phyloP scores from a whole-genome alignment of 805 yeast species.

The Sugiyamaella valdiviana region DNA sequence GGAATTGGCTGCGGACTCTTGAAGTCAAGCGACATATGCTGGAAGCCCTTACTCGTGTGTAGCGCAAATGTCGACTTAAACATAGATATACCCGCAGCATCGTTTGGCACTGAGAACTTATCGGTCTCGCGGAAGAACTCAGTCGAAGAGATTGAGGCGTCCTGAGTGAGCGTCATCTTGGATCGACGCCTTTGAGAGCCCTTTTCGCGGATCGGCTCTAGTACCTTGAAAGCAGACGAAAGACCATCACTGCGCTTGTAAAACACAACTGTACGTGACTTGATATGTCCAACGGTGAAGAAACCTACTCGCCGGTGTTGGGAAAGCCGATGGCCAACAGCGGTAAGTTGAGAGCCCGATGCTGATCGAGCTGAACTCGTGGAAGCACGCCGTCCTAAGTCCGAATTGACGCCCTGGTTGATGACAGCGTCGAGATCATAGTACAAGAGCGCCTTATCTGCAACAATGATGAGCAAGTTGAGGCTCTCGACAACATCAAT shows the following conservation, averaged over 20 bases:
- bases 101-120: constrained; percentile 48
- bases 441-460: constrained; percentile 54
- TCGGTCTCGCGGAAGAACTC: constrained; percentile 42
- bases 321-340: constrained; percentile 44
- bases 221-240: constrained; percentile 51
- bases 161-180: constrained; percentile 21
- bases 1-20: constrained; percentile 55
- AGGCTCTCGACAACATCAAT: constrained; percentile 54
- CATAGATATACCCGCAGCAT: constrained; percentile 53
- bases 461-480: constrained; percentile 51
- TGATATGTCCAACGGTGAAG: constrained; percentile 65
- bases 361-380: neutral
- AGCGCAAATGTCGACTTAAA: constrained; percentile 63
- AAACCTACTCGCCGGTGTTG: constrained; percentile 42
- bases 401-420: constrained; percentile 17
- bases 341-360: neutral
- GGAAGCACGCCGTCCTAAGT: neutral
- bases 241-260: constrained; percentile 49
- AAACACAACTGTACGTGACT: constrained; percentile 51
- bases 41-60: constrained; percentile 61
- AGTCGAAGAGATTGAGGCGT: constrained; percentile 24
- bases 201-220: constrained; percentile 45
- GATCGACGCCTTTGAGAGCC: constrained; percentile 25
- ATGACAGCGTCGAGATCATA: constrained; percentile 58
- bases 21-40: constrained; percentile 54